Conservation (phyloP, 805 yeast species). For the Tetrapisispora iriomotensis region DNA sequence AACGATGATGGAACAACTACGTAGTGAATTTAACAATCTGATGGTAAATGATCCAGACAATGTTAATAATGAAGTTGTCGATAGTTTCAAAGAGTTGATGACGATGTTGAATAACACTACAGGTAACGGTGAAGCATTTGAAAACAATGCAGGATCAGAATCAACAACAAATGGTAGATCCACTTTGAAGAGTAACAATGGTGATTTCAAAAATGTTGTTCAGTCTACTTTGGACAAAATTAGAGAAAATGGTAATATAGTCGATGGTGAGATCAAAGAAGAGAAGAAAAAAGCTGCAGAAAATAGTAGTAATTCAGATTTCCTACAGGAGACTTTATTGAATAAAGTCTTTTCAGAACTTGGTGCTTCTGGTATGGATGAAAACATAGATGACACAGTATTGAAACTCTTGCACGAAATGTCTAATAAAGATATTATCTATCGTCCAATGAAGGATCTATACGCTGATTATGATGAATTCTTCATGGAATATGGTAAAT, state of each 20-base stretch:
- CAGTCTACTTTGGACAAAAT: constrained; percentile 71
- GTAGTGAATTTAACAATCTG: constrained; percentile 19
- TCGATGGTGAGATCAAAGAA: constrained; percentile 47
- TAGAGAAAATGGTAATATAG: constrained; percentile 62
- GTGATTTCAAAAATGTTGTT: constrained; percentile 61
- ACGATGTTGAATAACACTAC: constrained; percentile 4
- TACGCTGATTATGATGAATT: constrained; percentile 63
- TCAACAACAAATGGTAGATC: constrained; percentile 19
- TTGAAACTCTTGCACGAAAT: constrained; percentile 73
- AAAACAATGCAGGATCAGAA: constrained; percentile 1
- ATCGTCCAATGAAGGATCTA: constrained; percentile 80
- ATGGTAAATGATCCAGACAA: constrained; percentile 30
- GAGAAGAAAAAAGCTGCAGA: constrained; percentile 34
- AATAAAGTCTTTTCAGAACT: constrained; percentile 61
- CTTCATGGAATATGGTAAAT: constrained; percentile 45
- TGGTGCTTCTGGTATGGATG: constrained; percentile 30
- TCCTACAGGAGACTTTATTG: constrained; percentile 24
- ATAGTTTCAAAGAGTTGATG: constrained; percentile 19
- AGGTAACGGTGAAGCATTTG: not conserved
- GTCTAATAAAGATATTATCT: constrained; percentile 74
- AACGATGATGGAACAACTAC: constrained; percentile 20
- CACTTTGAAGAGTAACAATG: constrained; percentile 9
- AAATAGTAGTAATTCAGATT: constrained; percentile 35
- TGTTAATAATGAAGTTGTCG: constrained; percentile 38
- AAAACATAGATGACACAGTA: constrained; percentile 47